Evolutionary conservation across 768 basidiomycete genomes (phyloP), one percentile per base, ranked within the genome.

Genomic region (Pulveroboletus frians): DNA sequence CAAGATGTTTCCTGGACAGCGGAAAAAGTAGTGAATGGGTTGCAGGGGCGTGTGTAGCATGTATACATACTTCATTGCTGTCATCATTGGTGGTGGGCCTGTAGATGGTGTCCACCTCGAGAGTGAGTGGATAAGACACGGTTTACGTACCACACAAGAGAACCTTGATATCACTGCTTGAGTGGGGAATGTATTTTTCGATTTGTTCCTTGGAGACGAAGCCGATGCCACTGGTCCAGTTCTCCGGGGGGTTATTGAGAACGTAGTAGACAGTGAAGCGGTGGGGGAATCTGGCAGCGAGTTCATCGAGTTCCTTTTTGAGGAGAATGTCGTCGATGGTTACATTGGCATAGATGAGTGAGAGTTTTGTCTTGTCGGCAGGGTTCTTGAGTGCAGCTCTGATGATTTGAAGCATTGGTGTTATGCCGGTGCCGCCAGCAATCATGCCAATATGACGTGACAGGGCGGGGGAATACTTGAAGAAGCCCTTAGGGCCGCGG

Each of bases 391-490:
- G 79, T 11, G 85, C 81, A n/a, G 94, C 89, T 53, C 88, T 86
- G 70, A 97, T 87, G 75, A 99, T 90, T 67, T 99, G 95, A 60
- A 96, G 84, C 95, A 98, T 97, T 62, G 96, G 96, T 0, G 96
- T 95, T 68, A 99, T 95, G 48, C 96, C 96, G 3, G 96, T 98
- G 32, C 96, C 96, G 41, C 96, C 96, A 14, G 94, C 93, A 61
- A 99, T 96, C 94, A 99, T 94, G 63, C 91, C 87, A 49, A 99
- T 72, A 60, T 88, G 83, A 56, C 75, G 73, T n/a, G 85, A 78
- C 39, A 93, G 74, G 43, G 76, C 74, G 3, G 88, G 80, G 38
- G 72, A 60, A 72, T 98, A 99, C 55, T 76, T 79, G 79, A 98
- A 98, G 66, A 86, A 84, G 49, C 96, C 96, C 72, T 92, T 97